Base-by-base conservation (phyloP, 306 rosid genomes). In the Oemleria cerasiformis region DNA sequence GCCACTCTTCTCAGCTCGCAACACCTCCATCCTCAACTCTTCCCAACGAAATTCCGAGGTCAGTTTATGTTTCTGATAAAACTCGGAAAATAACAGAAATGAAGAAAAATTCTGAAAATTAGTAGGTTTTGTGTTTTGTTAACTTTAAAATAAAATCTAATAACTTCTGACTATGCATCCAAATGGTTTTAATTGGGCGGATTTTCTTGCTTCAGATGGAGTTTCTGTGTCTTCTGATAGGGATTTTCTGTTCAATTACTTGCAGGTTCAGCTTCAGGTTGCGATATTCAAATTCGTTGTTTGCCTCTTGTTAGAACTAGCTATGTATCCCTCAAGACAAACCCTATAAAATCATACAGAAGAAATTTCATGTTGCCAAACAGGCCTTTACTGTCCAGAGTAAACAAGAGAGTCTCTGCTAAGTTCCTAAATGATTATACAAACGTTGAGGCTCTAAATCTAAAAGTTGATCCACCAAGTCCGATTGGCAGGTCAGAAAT, bases 1-100 rank as follows among this genome's bases (percentile, higher is more conserved):
- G 89, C 92, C 70, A 65, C 97, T 17, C 69, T 78, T 72, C 73
- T 73, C 81, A 71, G 81, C 81, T 72, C 87, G 51, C 61, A 62
- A 54, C 81, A 74, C 83, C 73, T 84, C 72, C 78, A 10, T 21
- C 77, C 85, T 3, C 79, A 58, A n/a, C 67, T 20, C 74, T 55
- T 78, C 60, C 81, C 34, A 17, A 13, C 77, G 6, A 78, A 56
- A 58, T 9, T 66, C 53, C 80, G 44, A 84, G 97, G 97, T 90
- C 66, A 73, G 90, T 80, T 68, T 41, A 9, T n/a, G 14, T 61
- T 75, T 62, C 62, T 43, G 13, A 11, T 10, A 57, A 72, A 80
- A 50, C 70, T 20, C 12, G 16, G 13, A 43, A 44, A 25, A 36
- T 16, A 19, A 56, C 55, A 44, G 34, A 39, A 47, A 5, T 43